Evolutionary conservation across 2,329 filamentous ascomycete genomes (phyloP), one percentile per base, ranked within the genome.

Genomic region (Tricladium varicosporioides): DNA sequence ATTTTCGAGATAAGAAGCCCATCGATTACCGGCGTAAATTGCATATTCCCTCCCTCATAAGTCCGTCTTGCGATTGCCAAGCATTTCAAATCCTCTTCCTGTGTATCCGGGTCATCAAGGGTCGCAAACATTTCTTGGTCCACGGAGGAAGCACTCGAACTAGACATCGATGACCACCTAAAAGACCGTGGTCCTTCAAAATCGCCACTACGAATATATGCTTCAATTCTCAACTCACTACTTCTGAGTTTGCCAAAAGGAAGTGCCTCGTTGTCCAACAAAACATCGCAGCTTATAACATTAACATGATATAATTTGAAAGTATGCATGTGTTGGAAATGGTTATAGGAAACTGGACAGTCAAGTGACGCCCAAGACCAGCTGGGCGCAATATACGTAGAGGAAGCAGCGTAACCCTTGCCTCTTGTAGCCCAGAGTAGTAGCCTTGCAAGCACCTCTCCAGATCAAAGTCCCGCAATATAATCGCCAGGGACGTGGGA

Each of bases 341-440:
- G 13, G 32, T 13, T 36, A 13, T 36, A 36, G 13, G 13, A 36
- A 36, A 36, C 32, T 36, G 48, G 27, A 19, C 53, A 31, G 5
- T 56, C 40, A 5, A 56, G 16, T 5, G 53, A 56, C 14, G 45
- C 40, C 53, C 46, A 59, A 11, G 57, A 56, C 52, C 18, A 55
- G 32, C 33, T 49, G 15, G 53, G 52, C 18, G 32, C 53, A 18
- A 16, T 22, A 13, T 36, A 36, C 13, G 13, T 8, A 8, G 32
- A 36, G 40, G 44, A 56, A 33, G 27, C 27, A 40, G 27, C 18
- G n/a, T 42, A 51, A 9, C 18, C 22, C 16, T 40, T 18, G 10
- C 11, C 40, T 10, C n/a, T n/a, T 10, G 27, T n/a, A 5, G n/a
- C 33, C 14, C 32, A 22, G 31, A 31, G 42, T 13, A 52, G 40